Evolutionary conservation across 495 filamentous ascomycete species (phyloP), one percentile per base, ranked within the genome.

Genomic region (Xylaria venustula): DNA sequence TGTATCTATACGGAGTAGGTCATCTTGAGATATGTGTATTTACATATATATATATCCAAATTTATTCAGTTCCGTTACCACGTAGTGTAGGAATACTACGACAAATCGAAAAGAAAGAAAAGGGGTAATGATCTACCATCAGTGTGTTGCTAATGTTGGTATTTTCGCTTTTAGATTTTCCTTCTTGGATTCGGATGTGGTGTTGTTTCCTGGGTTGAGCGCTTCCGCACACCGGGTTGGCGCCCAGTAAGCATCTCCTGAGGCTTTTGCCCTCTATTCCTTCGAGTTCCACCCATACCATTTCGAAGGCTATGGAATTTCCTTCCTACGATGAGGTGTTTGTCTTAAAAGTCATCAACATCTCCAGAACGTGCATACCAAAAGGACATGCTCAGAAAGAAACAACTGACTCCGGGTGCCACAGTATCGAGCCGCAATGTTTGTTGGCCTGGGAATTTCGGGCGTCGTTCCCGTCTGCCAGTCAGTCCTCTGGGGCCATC

Each of bases 351-450:
- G n/a, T n/a, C n/a, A n/a, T n/a, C n/a, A n/a, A 34, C 30, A 34
- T 34, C 11, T 34, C 11, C 30, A 11, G 11, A 34, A 34, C 5
- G 30, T 11, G 5, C 11, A 34, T 34, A 34, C 45, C 19, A 2
- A 20, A 48, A n/a, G n/a, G 8, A 20, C 25, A 48, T 14, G 20
- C 25, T 22, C 45, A 48, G 8, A 11, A 23, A 2, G 19, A 23
- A 23, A 22, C 22, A 9, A 23, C 19, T 48, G 15, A 48, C 45
- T 22, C 22, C 15, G 8, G 3, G 19, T 23, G 9, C 6, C 90
- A 91, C 14, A 40, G 37, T 92, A 95, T 71, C 86, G 94, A 41
- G 92, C 95, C 9, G 77, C 81, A 55, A 96, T 98, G 91, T 98
- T 97, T 72, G 87, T 96, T 41, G 84, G 83, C 25, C 88, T 98